These are phyloP conservation scores for Solanum bulbocastanum DNA, from an alignment of 257 asterid species.

Conservation along the genomic window DNA sequence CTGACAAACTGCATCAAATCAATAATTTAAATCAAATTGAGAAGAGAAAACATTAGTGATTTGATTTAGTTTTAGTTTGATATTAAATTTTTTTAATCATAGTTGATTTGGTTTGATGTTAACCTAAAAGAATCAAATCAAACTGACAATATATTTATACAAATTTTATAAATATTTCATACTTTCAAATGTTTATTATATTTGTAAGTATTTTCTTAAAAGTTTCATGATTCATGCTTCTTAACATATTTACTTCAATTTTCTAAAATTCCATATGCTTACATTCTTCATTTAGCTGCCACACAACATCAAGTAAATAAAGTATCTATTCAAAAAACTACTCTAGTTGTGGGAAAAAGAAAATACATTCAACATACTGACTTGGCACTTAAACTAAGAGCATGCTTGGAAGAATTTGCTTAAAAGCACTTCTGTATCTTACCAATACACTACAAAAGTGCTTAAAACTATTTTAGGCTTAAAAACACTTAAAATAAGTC, in stretches of 20 bases:
- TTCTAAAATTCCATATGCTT: background rate
- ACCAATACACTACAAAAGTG: background rate
- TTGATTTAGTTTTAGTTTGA: background rate
- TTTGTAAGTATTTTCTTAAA: background rate
- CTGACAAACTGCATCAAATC: background rate
- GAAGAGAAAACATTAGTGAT: background rate
- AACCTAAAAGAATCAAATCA: background rate
- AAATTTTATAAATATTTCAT: background rate
- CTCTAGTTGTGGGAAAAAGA: background rate
- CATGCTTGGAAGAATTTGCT: background rate
- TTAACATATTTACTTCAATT: background rate
- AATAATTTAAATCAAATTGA: background rate
- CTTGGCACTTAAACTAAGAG: background rate
- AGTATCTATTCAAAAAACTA: background rate
- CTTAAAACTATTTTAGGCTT: background rate
- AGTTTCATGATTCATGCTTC: background rate
- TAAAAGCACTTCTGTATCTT: background rate
- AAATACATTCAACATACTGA: background rate
- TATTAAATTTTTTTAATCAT: background rate
- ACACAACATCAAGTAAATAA: background rate
- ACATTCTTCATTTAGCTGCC: background rate
- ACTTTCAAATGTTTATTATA: background rate
- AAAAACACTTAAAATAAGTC: background rate
- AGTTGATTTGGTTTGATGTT: background rate
- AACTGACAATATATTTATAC: background rate